phyloP scores from a whole-genome alignment of 805 yeast species.

The Metschnikowia continentalis region DNA sequence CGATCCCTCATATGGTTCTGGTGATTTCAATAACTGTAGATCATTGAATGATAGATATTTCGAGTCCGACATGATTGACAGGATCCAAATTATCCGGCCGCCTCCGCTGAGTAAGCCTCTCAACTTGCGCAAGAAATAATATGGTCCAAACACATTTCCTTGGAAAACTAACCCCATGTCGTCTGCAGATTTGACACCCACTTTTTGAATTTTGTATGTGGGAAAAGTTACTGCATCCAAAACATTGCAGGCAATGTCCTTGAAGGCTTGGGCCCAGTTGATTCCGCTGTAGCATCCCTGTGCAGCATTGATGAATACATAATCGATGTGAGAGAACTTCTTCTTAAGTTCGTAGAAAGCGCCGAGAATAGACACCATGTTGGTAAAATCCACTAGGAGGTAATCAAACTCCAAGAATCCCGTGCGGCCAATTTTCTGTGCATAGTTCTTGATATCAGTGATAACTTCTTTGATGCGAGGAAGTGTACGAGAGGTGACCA shows the following conservation, averaged over 20 bases:
- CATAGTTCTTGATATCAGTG: slow-evolving; percentile 37
- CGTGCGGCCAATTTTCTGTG: slow-evolving; percentile 32
- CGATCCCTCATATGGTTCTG: slow-evolving; percentile 84
- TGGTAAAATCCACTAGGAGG: slow-evolving; percentile 79
- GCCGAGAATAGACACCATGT: slow-evolving; percentile 77
- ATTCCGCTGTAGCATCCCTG: slow-evolving; percentile 85
- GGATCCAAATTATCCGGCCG: slow-evolving; percentile 78
- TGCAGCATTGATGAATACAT: slow-evolving; percentile 82
- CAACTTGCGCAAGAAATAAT: slow-evolving; percentile 70
- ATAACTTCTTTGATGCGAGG: slow-evolving; percentile 81
- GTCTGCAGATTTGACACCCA: slow-evolving; percentile 73
- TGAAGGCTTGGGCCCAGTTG: slow-evolving; percentile 76
- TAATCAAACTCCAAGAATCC: slow-evolving; percentile 82
- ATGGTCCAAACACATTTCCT: slow-evolving; percentile 96
- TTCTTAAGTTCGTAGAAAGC: slow-evolving; percentile 69
- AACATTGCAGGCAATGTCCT: slow-evolving; percentile 63
- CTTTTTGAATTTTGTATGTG: slow-evolving; percentile 74
- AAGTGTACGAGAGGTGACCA: slow-evolving; percentile 85
- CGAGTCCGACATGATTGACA: slow-evolving; percentile 78
- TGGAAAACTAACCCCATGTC: slow-evolving; percentile 86
- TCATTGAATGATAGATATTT: slow-evolving; percentile 71
- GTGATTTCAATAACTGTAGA: slow-evolving; percentile 59
- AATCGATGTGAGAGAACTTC: slow-evolving; percentile 66
- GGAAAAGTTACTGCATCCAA: slow-evolving; percentile 85
- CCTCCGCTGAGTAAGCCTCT: slow-evolving; percentile 52